Evolutionary conservation across 345 rosid species (phyloP).

Genomic region (Populus pruinosa): DNA sequence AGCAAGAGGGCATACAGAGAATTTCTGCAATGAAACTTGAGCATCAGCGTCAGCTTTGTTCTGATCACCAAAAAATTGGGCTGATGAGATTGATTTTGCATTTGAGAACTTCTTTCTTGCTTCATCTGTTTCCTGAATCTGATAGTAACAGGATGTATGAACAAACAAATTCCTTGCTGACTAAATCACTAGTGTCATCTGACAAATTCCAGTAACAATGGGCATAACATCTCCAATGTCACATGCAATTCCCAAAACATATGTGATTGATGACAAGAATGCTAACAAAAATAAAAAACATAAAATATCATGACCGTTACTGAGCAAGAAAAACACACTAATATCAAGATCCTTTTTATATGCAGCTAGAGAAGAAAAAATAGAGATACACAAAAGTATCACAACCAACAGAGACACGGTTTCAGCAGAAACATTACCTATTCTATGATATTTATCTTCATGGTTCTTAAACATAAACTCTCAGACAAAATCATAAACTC

Average conservation of each 20-base stretch:
- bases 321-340: not conserved
- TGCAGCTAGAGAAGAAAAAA: not conserved
- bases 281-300: not conserved
- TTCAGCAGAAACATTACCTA: not conserved
- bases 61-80: slow-evolving; percentile 85
- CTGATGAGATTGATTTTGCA: slow-evolving; percentile 94
- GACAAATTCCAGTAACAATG: not conserved
- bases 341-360: not conserved
- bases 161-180: not conserved
- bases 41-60: slow-evolving; percentile 58
- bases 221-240: not conserved
- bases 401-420: not conserved
- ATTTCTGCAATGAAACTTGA: slow-evolving; percentile 81
- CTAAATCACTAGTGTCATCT: not conserved
- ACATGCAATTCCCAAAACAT: not conserved
- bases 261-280: not conserved
- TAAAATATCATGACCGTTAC: not conserved
- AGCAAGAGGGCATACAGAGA: slow-evolving; percentile 56
- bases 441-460: not conserved
- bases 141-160: slow-evolving; percentile 19
- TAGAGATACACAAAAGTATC: not conserved
- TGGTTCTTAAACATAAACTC: not conserved
- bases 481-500: not conserved
- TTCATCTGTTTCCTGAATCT: slow-evolving; percentile 92
- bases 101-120: slow-evolving; percentile 94